phyloP scores from a whole-genome alignment of 2,329 filamentous ascomycete genomes.

The Cercospora sojina region DNA sequence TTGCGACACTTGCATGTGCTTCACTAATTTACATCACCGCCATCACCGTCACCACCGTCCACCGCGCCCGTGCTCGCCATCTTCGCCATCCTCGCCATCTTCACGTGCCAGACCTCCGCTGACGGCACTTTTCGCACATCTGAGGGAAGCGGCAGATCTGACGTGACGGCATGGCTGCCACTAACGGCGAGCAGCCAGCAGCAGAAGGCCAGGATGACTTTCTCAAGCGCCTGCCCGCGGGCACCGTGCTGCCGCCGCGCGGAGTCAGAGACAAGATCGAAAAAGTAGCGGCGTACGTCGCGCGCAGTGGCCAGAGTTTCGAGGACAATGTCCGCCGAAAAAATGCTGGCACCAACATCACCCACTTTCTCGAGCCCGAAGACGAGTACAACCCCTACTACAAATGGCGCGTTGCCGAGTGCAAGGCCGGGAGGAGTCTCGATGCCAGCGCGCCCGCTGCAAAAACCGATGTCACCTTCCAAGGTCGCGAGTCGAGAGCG shows the following conservation, averaged over 20 bases:
- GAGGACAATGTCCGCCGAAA: conserved; percentile 85
- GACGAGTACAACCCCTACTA: conserved; percentile 90
- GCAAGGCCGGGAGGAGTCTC: conserved; percentile 78
- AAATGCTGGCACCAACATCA: conserved; percentile 80
- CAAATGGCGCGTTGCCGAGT: conserved; percentile 83
- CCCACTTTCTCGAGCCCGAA: conserved; percentile 76
- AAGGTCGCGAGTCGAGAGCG: conserved; percentile 68
- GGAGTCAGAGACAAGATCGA: conserved; percentile 84
- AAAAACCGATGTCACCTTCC: conserved; percentile 40
- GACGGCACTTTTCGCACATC: not conserved
- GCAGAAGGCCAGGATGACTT: conserved; percentile 47
- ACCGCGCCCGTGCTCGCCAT: not conserved
- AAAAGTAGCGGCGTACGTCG: conserved; percentile 91
- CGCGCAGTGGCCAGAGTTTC: conserved; percentile 64
- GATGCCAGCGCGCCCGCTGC: conserved; percentile 53
- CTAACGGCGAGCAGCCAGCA: conserved; percentile 30
- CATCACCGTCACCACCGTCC: not conserved
- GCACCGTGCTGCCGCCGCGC: conserved; percentile 79
- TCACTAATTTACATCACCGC: not conserved
- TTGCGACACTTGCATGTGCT: not conserved
- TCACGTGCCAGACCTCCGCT: not conserved
- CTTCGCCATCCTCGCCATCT: not conserved
- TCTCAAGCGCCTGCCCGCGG: conserved; percentile 73
- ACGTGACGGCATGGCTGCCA: conserved; percentile 32
- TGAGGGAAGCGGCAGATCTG: conserved; percentile 3